Evolutionary conservation across 176 grass and related monocot species (phyloP), one percentile per base, ranked within the genome.

Genomic region (Raddia distichophylla): DNA sequence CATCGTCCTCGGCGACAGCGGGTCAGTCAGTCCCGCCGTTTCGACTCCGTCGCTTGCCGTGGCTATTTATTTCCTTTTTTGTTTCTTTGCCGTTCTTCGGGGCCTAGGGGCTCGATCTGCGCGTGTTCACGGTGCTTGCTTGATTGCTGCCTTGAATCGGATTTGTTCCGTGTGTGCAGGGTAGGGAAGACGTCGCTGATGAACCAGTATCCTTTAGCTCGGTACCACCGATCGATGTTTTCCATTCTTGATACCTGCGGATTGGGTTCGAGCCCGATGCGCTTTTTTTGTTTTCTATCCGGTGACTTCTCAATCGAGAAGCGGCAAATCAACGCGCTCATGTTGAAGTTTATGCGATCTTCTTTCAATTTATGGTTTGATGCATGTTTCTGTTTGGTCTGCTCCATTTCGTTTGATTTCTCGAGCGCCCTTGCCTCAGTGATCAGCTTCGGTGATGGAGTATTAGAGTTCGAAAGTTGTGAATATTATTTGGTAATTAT

Each of bases 161-260:
- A n/a, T 49, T 77, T 10, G 4, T 71, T 59, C 47, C 33, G 42
- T 3, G 51, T 43, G 49, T 72, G 55, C 84, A 98, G 95, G 52
- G 95, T 98, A 8, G 95, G 95, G 8, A 98, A 98, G 95, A 98
- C 95, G 59, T 98, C 95, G 51, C 76, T 98, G 82, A 98, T 98
- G 95, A 94, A 98, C 62, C 92, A 98, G 92, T 94, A 98, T 94
- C 95, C 92, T 94, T 88, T 64, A 6, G 33, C 52, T 22, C 10
- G 27, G 32, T 50, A 35, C 2, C 18, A 18, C 67, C 82, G 17
- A 53, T 59, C 20, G 20, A 55, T 12, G 73, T 33, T 13, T 40
- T 17, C 27, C 22, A 60, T 76, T 14, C 20, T 45, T 56, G 11
- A 7, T 32, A 32, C 14, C 7, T 10, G n/a, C 19, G n/a, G 40